Evolutionary conservation across 495 filamentous ascomycete species (phyloP).

Genomic region (Massariosphaeria phaeospora): DNA sequence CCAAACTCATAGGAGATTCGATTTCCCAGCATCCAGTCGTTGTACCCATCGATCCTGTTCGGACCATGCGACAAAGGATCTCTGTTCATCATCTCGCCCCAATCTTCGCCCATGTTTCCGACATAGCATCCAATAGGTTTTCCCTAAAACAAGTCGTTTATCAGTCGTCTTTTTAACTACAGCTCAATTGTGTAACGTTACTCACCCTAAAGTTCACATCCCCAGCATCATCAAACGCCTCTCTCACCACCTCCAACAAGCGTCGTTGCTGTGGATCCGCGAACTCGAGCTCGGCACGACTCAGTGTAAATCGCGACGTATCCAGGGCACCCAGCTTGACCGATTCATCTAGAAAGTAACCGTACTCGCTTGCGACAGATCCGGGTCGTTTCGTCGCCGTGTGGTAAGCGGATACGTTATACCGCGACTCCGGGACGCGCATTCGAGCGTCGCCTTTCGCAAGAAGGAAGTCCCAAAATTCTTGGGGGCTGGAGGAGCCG

Average conservation of each 20-base stretch:
- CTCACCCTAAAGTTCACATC: too few relatives aligned
- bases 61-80: too few relatives aligned
- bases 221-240: background rate
- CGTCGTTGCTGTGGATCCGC: background rate
- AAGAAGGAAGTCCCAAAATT: slow-evolving; percentile 53
- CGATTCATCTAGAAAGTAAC: background rate
- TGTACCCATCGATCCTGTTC: slow-evolving; percentile 9
- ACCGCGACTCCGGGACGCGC: background rate
- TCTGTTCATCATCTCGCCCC: too few relatives aligned
- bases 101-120: too few relatives aligned
- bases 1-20: slow-evolving; percentile 24
- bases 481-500: slow-evolving; percentile 47
- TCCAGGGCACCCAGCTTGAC: background rate
- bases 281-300: background rate
- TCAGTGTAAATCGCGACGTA: background rate
- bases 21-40: slow-evolving; percentile 13
- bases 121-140: too few relatives aligned
- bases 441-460: background rate
- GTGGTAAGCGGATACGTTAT: background rate
- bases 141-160: too few relatives aligned
- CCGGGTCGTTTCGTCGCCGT: background rate
- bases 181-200: too few relatives aligned
- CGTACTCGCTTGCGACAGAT: background rate
- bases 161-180: too few relatives aligned
- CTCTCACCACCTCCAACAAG: background rate